Conservation (phyloP, 768 basidiomycete species). For the Mycena crocata region DNA sequence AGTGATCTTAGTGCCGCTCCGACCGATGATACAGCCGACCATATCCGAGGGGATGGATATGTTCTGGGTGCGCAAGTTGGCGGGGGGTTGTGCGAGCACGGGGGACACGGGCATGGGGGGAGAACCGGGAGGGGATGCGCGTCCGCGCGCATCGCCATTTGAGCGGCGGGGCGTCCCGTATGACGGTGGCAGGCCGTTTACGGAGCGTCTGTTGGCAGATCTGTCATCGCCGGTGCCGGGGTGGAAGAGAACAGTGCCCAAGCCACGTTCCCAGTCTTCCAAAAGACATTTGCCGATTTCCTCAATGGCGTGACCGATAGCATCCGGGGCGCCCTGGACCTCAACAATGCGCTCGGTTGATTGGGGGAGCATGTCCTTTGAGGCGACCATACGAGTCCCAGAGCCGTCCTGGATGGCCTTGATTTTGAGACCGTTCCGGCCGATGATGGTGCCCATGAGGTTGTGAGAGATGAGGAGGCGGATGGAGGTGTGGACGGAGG, state of each 20-base stretch:
- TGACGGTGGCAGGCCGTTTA: slow-evolving; percentile 57
- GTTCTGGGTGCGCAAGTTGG: slow-evolving; percentile 96
- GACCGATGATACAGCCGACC: slow-evolving; percentile 97
- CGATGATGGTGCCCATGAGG: slow-evolving; percentile 99
- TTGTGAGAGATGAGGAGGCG: slow-evolving; percentile 99
- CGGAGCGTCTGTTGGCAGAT: slow-evolving; percentile 59
- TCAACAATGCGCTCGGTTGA: slow-evolving; percentile 99
- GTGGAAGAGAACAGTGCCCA: slow-evolving; percentile 96
- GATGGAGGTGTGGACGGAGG: slow-evolving; percentile 86
- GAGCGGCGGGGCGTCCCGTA: slow-evolving; percentile 68
- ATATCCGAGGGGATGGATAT: slow-evolving; percentile 99
- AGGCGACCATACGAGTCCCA: slow-evolving; percentile 97
- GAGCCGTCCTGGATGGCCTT: slow-evolving; percentile 98
- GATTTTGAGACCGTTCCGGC: slow-evolving; percentile 95
- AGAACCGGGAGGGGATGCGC: slow-evolving; percentile 62
- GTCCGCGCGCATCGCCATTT: slow-evolving; percentile 57
- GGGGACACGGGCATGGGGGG: slow-evolving; percentile 59
- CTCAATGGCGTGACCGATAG: slow-evolving; percentile 92
- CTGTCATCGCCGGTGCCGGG: slow-evolving; percentile 89
- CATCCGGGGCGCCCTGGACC: slow-evolving; percentile 92
- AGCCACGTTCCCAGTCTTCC: slow-evolving; percentile 96
- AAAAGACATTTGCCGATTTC: slow-evolving; percentile 96
- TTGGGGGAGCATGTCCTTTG: slow-evolving; percentile 99
- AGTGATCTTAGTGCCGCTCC: slow-evolving; percentile 97
- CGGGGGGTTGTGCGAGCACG: slow-evolving; percentile 65